Evolutionary conservation across 441 rosid genomes (phyloP).

Genomic region (Adansonia gregorii): DNA sequence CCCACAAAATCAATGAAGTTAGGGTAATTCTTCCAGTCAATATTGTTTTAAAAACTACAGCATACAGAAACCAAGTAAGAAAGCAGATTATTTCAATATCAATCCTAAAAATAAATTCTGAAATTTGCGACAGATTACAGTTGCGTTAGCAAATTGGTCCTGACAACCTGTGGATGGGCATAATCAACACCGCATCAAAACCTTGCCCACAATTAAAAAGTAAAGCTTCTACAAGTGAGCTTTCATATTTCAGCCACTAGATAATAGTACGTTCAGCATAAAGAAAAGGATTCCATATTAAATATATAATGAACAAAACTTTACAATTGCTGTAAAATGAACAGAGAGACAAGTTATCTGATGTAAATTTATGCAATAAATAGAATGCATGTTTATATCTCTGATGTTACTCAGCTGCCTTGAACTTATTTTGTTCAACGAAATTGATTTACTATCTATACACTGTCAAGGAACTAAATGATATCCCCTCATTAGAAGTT

Average conservation of each 20-base stretch:
- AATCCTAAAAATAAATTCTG: conserved; percentile 16
- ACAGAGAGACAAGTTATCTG: conserved; percentile 26
- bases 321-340: conserved; percentile 31
- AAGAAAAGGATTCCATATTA: conserved; percentile 34
- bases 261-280: conserved; percentile 34
- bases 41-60: background rate
- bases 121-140: conserved; percentile 51
- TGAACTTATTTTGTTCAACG: conserved; percentile 3
- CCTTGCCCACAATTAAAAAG: conserved; percentile 29
- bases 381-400: background rate
- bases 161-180: conserved; percentile 29
- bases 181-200: conserved; percentile 32
- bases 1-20: conserved; percentile 43
- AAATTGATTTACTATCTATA: background rate
- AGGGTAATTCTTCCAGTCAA: conserved; percentile 46
- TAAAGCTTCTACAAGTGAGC: conserved; percentile 31
- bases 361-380: conserved; percentile 23
- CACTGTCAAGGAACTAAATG: conserved; percentile 31
- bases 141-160: conserved; percentile 45
- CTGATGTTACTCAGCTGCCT: conserved; percentile 16
- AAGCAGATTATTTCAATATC: conserved; percentile 17
- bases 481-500: background rate
- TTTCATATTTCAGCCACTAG: conserved; percentile 27
- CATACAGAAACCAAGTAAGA: background rate
- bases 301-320: conserved; percentile 31